phyloP scores from a whole-genome alignment of 176 grass and related monocot genomes.

The Triticum dicoccoides region DNA sequence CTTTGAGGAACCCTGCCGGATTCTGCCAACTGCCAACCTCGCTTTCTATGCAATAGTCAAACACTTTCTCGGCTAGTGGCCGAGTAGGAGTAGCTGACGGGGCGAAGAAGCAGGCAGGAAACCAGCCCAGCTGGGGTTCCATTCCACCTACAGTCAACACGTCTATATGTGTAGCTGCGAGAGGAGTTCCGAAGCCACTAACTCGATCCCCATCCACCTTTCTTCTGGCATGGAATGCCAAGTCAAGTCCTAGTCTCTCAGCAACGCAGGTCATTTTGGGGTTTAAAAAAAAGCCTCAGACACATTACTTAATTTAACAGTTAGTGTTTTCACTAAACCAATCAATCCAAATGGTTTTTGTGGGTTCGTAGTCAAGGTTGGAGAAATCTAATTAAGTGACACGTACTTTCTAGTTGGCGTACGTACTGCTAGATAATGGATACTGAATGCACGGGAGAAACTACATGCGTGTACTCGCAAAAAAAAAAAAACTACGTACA shows the following conservation, averaged over 20 bases:
- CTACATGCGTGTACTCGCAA: too few species aligned
- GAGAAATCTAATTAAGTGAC: too few species aligned
- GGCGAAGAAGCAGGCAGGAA: constrained; percentile 6
- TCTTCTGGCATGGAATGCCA: not conserved
- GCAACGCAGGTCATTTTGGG: not conserved
- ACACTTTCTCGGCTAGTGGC: not conserved
- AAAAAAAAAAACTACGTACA: too few species aligned
- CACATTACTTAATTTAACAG: too few species aligned
- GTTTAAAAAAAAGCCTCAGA: not conserved
- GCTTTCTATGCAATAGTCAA: constrained; percentile 1
- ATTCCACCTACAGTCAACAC: constrained; percentile 4
- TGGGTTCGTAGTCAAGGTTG: not conserved
- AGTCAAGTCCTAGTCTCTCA: not conserved
- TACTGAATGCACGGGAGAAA: too few species aligned
- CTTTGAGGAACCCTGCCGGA: constrained; percentile 32
- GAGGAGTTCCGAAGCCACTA: not conserved
- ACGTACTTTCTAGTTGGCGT: too few species aligned
- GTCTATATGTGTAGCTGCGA: not conserved
- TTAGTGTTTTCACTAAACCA: too few species aligned
- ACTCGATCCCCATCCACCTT: not conserved
- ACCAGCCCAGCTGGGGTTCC: not conserved
- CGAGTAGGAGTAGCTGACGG: not conserved
- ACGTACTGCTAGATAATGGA: too few species aligned
- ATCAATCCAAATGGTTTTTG: not conserved
- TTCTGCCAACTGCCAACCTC: not conserved